A percentile compares a stretch with the other conserved stretches of the same genome.
These are phyloP conservation scores for Solanum hybrid DNA, from an alignment of 305 asterid species.

Conservation along the genomic window DNA sequence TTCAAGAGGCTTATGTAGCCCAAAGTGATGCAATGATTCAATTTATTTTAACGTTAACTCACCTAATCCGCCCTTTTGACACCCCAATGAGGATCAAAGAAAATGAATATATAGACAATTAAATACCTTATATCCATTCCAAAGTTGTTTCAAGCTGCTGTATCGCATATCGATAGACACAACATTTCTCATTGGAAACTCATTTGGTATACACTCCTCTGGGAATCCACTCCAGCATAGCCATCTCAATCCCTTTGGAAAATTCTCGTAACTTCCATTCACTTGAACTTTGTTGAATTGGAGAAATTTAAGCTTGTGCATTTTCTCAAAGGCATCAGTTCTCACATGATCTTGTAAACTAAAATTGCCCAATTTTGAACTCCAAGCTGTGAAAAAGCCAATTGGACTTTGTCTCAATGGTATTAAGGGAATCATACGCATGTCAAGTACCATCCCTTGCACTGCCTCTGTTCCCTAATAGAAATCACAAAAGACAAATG, in stretches of 20 bases:
- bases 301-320: constrained; percentile 10
- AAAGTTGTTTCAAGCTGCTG: constrained; percentile 6
- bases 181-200: not conserved
- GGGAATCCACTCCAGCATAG: constrained; percentile 16
- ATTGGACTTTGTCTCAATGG: not conserved
- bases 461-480: not conserved
- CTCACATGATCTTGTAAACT: not conserved
- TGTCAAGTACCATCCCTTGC: not conserved
- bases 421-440: not conserved
- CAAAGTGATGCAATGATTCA: not conserved
- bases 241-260: constrained; percentile 17
- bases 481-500: not conserved
- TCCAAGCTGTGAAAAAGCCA: not conserved
- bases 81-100: not conserved
- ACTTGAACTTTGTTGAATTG: constrained; percentile 3
- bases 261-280: not conserved
- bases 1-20: not conserved
- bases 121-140: constrained; percentile 14
- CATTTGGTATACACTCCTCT: constrained; percentile 8
- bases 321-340: constrained; percentile 11
- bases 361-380: not conserved
- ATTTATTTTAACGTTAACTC: not conserved
- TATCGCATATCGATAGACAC: constrained; percentile 12
- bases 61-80: not conserved
- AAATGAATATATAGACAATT: not conserved